phyloP scores from a whole-genome alignment of 1,284 basidiomycete species.

The Erythrobasidium hasegawianum region DNA sequence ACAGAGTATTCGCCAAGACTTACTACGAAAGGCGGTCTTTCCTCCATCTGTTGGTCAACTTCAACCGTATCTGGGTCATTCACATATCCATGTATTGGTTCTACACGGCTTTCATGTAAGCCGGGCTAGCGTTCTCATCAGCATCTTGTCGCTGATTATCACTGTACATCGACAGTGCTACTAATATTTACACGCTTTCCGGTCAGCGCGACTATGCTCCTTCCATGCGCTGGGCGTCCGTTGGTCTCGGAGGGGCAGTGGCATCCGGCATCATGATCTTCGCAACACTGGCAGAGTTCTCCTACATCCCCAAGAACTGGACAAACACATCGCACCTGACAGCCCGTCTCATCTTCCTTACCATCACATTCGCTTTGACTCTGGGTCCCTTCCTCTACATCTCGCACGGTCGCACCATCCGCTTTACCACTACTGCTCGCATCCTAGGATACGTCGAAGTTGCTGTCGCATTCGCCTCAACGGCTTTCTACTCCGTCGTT shows the following conservation, averaged over 20 bases:
- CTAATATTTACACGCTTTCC: conserved; percentile 64
- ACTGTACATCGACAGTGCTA: conserved; percentile 70
- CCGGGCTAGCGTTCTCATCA: no score
- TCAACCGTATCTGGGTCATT: conserved; percentile 95
- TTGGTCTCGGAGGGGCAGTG: conserved; percentile 83
- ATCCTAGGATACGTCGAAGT: conserved; percentile 91
- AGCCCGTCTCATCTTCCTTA: conserved; percentile 75
- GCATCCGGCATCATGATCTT: conserved; percentile 87
- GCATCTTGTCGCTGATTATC: neutral
- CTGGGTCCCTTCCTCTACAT: conserved; percentile 88
- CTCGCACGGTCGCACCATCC: conserved; percentile 51
- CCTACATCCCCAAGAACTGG: conserved; percentile 94
- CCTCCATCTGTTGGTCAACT: conserved; percentile 90
- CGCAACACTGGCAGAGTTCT: conserved; percentile 86
- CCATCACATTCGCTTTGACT: conserved; percentile 76
- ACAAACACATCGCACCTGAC: conserved; percentile 92
- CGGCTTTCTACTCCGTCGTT: conserved; percentile 75
- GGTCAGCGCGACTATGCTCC: conserved; percentile 50
- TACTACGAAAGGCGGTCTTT: conserved; percentile 93
- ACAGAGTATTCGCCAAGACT: conserved; percentile 91
- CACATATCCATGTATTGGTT: conserved; percentile 89
- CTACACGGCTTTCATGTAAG: conserved; percentile 63
- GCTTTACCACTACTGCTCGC: conserved; percentile 61
- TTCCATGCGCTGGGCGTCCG: conserved; percentile 82
- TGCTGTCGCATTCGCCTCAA: conserved; percentile 75